Evolutionary conservation across 83 land plant genomes (phyloP).

Genomic region (Larix sibirica): DNA sequence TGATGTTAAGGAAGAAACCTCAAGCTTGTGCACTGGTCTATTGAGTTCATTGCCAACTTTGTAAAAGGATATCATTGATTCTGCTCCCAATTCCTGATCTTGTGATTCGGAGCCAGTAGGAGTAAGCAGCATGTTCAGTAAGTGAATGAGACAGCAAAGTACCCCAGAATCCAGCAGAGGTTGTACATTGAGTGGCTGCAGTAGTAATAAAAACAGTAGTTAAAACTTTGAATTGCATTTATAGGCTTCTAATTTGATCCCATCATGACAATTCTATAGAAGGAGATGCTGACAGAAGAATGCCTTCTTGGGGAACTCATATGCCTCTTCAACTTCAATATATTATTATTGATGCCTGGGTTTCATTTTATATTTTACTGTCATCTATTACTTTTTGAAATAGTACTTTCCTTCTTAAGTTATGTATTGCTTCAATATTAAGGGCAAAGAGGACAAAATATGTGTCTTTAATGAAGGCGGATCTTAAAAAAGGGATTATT

Average conservation of each 20-base stretch:
- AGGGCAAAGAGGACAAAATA: neutral
- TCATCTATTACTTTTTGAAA: neutral
- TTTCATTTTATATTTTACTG: neutral
- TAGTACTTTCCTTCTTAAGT: neutral
- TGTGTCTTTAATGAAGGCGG: too few species aligned
- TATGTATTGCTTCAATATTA: neutral
- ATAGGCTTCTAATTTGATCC: too few species aligned
- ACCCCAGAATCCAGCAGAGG: slow-evolving; percentile 97
- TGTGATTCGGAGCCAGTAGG: slow-evolving; percentile 26
- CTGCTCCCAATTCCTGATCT: slow-evolving; percentile 16
- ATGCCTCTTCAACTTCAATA: too few species aligned
- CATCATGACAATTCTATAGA: too few species aligned
- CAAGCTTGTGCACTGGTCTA: slow-evolving; percentile 40
- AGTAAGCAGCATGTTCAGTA: slow-evolving; percentile 74
- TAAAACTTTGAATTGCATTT: neutral
- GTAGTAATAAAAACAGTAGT: neutral
- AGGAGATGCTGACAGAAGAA: too few species aligned
- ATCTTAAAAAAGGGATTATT: too few species aligned
- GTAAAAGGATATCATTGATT: neutral
- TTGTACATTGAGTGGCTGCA: slow-evolving; percentile 96
- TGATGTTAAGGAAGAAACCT: slow-evolving; percentile 31
- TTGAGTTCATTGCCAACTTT: slow-evolving; percentile 15
- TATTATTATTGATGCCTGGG: too few species aligned
- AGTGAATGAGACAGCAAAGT: slow-evolving; percentile 84
- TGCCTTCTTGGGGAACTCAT: too few species aligned